A percentile compares a stretch with the other conserved stretches of the same genome.
These are phyloP conservation scores for Dactylellina drechsleri DNA, from an alignment of 2,329 filamentous ascomycete genomes.

Conservation along the genomic window DNA sequence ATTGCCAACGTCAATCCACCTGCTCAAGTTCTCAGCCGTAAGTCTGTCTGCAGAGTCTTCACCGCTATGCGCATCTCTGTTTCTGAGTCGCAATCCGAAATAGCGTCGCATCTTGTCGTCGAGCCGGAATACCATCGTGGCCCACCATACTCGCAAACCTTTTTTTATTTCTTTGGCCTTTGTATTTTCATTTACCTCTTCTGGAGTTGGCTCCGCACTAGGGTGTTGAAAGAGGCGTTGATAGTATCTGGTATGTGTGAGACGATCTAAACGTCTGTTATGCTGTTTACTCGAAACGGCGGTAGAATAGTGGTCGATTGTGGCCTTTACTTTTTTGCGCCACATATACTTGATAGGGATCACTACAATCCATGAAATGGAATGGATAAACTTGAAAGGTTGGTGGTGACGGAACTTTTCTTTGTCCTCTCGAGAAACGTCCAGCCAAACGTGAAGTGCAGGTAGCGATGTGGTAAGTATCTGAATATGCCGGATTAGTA, in stretches of 20 bases:
- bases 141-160: constrained; percentile 1
- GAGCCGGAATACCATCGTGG: not conserved
- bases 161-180: not conserved
- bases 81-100: too few species aligned
- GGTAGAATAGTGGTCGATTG: not conserved
- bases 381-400: constrained; percentile 13
- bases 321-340: not conserved
- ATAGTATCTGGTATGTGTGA: constrained; percentile 1
- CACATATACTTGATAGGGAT: not conserved
- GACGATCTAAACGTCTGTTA: not conserved
- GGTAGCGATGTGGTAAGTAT: constrained; percentile 40
- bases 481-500: constrained; percentile 12
- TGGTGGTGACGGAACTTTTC: constrained; percentile 27
- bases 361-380: not conserved
- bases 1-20: not conserved
- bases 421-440: constrained; percentile 23
- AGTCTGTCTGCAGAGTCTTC: too few species aligned
- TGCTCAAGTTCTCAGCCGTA: not conserved
- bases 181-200: not conserved
- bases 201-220: not conserved
- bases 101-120: too few species aligned
- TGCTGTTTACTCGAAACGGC: not conserved
- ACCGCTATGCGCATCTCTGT: too few species aligned
- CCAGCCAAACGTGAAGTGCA: constrained; percentile 30
- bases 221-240: not conserved